Evolutionary conservation across 2,329 filamentous ascomycete species (phyloP).

Genomic region (Stagonosporopsis rhizophila): DNA sequence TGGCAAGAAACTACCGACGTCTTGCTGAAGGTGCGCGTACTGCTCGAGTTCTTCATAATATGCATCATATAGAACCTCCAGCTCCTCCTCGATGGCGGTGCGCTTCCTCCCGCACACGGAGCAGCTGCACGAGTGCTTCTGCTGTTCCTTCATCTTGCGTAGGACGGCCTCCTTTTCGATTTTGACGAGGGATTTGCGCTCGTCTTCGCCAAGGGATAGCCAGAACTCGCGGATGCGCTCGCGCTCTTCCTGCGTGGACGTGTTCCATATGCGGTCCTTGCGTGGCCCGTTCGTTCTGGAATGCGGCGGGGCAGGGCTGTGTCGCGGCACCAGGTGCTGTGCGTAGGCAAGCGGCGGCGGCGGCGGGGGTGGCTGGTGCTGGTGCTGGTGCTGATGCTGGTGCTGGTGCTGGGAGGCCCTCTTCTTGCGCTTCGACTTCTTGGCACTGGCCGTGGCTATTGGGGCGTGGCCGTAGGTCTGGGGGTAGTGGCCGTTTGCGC

Average conservation of each 20-base stretch:
- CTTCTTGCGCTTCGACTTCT: slow-evolving; percentile 74
- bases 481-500: slow-evolving; percentile 42
- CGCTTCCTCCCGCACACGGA: slow-evolving; percentile 96
- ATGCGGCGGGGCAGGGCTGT: slow-evolving; percentile 38
- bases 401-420: slow-evolving; percentile 64
- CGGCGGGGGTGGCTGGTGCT: no score
- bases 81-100: slow-evolving; percentile 95
- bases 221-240: slow-evolving; percentile 99
- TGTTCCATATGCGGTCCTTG: slow-evolving; percentile 96
- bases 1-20: slow-evolving; percentile 72
- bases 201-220: slow-evolving; percentile 91
- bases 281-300: slow-evolving; percentile 54
- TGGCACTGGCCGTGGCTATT: slow-evolving; percentile 31
- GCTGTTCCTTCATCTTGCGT: slow-evolving; percentile 99
- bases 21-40: slow-evolving; percentile 86
- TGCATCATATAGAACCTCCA: slow-evolving; percentile 96
- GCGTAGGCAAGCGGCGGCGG: slow-evolving; percentile 22
- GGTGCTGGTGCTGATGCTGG: no score
- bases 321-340: no score
- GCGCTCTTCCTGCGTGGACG: slow-evolving; percentile 89
- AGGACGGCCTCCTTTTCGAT: slow-evolving; percentile 98
- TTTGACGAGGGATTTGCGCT: slow-evolving; percentile 93
- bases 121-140: slow-evolving; percentile 98
- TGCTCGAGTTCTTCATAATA: slow-evolving; percentile 98
- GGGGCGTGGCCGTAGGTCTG: slow-evolving; percentile 30